Evolutionary conservation across 139 green algal genomes (phyloP).

Genomic region (Nannochloris sp.): DNA sequence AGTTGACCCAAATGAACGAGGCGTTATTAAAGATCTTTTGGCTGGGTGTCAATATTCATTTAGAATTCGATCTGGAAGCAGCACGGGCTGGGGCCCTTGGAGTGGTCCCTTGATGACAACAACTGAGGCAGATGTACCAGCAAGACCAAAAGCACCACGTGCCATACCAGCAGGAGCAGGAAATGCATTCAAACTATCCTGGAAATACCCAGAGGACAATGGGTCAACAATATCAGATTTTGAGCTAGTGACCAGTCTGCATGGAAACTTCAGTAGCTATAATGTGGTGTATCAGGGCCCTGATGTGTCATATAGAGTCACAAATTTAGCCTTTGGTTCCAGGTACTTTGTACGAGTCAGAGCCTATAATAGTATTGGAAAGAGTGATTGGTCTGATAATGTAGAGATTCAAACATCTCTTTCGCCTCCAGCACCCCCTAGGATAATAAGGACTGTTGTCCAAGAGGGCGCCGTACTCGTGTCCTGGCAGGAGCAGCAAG

Average conservation of each 20-base stretch:
- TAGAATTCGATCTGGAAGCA: neutral
- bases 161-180: no score
- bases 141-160: no score
- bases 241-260: slow-evolving; percentile 1
- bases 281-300: no score
- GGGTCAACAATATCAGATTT: neutral
- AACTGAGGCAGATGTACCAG: no score
- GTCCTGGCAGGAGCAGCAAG: slow-evolving; percentile 20
- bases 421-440: slow-evolving; percentile 21
- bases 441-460: neutral
- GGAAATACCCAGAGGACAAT: neutral
- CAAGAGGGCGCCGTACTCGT: slow-evolving; percentile 1
- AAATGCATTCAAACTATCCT: no score
- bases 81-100: neutral
- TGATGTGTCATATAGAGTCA: slow-evolving; percentile 3
- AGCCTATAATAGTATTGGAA: slow-evolving; percentile 40
- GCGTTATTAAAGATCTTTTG: neutral
- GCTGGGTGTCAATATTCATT: neutral
- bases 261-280: slow-evolving; percentile 2
- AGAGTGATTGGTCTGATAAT: slow-evolving; percentile 22
- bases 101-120: no score
- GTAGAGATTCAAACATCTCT: slow-evolving; percentile 14
- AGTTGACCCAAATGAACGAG: neutral
- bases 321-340: slow-evolving; percentile 25
- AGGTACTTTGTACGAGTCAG: slow-evolving; percentile 36